These are phyloP conservation scores for Coemansia sp. DNA, from an alignment of 192 early-diverging fungal species.

Conservation along the genomic window DNA sequence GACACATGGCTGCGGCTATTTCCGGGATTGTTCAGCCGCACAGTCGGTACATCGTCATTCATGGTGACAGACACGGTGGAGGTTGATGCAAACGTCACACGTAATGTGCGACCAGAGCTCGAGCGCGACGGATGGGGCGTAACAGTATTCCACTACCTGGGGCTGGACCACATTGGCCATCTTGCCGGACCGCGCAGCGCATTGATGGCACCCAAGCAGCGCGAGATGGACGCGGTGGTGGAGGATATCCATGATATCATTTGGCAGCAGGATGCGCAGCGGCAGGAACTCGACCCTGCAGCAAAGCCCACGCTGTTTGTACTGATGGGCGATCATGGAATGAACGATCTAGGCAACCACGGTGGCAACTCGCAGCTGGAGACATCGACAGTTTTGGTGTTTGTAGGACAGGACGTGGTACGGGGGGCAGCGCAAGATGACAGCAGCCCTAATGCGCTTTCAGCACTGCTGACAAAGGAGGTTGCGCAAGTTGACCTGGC, in stretches of 20 bases:
- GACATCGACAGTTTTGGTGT: slow-evolving; percentile 54
- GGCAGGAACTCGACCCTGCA: slow-evolving; percentile 23
- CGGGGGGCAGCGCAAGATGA: slow-evolving; percentile 17
- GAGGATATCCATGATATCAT: slow-evolving; percentile 57
- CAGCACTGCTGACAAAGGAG: slow-evolving; percentile 21
- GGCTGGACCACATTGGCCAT: slow-evolving; percentile 83
- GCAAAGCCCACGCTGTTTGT: slow-evolving; percentile 68
- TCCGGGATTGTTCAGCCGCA: slow-evolving; percentile 63
- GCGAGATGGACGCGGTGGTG: slow-evolving; percentile 73
- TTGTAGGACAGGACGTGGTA: slow-evolving; percentile 29
- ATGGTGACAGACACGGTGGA: slow-evolving; percentile 69
- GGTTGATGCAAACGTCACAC: slow-evolving; percentile 72
- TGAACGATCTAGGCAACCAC: slow-evolving; percentile 70
- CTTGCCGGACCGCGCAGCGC: slow-evolving; percentile 65
- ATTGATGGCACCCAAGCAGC: slow-evolving; percentile 72
- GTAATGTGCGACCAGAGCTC: slow-evolving; percentile 61
- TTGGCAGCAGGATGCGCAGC: slow-evolving; percentile 42
- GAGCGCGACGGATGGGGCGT: slow-evolving; percentile 64
- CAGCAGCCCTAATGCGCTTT: slow-evolving; percentile 24
- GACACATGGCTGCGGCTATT: slow-evolving; percentile 95
- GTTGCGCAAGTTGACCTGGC: slow-evolving; percentile 51
- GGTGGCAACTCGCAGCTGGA: slow-evolving; percentile 56
- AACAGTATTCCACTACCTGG: slow-evolving; percentile 75
- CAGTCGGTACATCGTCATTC: slow-evolving; percentile 63
- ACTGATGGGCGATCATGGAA: slow-evolving; percentile 81